Evolutionary conservation across 2,329 filamentous ascomycete species (phyloP).

Genomic region (Colletotrichum sublineola): DNA sequence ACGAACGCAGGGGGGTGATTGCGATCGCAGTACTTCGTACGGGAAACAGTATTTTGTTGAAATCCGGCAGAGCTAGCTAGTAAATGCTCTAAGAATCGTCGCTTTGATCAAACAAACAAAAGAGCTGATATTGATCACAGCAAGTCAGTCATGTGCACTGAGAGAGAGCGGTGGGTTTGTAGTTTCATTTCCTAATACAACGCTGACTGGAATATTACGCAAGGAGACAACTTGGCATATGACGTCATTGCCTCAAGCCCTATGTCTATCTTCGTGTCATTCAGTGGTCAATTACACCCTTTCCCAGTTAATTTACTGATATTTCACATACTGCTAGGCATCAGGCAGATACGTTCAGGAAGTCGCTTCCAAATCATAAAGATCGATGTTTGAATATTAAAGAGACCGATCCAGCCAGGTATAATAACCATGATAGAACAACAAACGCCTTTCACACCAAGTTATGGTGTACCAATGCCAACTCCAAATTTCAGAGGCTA

Average conservation of each 20-base stretch:
- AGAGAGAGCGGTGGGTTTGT: neutral
- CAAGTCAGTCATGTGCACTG: neutral
- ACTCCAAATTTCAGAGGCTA: neutral
- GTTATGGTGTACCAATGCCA: neutral
- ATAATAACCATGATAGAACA: constrained; percentile 6
- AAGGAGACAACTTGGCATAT: neutral
- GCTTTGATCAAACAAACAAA: neutral
- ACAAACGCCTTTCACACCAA: neutral
- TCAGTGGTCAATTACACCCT: neutral
- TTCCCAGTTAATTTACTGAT: neutral
- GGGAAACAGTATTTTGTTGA: neutral
- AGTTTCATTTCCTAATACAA: neutral
- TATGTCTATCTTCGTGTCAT: neutral
- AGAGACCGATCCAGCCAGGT: constrained; percentile 37
- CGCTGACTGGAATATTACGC: neutral
- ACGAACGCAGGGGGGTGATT: neutral
- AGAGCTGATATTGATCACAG: neutral
- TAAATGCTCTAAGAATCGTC: neutral
- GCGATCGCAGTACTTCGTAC: neutral
- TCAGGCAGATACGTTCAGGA: neutral
- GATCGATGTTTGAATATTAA: neutral
- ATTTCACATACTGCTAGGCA: neutral
- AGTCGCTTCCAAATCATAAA: too few species aligned
- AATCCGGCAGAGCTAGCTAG: neutral
- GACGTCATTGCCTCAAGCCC: neutral